These are phyloP conservation scores for Curvularia lunata DNA, from an alignment of 2,329 filamentous ascomycete genomes.

Conservation along the genomic window DNA sequence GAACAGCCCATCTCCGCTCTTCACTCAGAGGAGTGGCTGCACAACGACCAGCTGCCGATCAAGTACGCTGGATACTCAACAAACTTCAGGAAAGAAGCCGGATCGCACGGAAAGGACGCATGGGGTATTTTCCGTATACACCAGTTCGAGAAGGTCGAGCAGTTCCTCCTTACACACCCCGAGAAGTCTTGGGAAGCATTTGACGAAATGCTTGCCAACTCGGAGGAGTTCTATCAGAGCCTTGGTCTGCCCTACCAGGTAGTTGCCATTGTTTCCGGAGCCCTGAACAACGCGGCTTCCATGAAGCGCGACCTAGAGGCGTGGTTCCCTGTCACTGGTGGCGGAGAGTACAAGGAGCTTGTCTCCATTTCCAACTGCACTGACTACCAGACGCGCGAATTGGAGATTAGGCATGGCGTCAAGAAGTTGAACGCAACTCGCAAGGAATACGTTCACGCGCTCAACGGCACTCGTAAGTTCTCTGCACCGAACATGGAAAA, in stretches of 20 bases:
- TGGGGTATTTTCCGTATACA: constrained; percentile 99
- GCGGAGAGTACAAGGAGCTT: constrained; percentile 97
- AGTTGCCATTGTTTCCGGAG: constrained; percentile 93
- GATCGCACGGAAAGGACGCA: constrained; percentile 87
- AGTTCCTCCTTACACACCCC: constrained; percentile 67
- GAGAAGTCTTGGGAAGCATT: constrained; percentile 89
- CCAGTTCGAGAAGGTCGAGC: constrained; percentile 78
- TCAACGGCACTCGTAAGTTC: constrained; percentile 71
- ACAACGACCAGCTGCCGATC: constrained; percentile 80
- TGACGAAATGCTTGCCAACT: constrained; percentile 87
- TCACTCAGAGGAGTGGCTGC: constrained; percentile 91
- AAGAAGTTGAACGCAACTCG: constrained; percentile 76
- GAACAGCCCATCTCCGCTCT: constrained; percentile 95
- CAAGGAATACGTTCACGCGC: constrained; percentile 93
- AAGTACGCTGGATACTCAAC: constrained; percentile 89
- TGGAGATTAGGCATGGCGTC: constrained; percentile 89
- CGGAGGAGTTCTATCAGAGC: constrained; percentile 94
- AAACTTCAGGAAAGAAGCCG: constrained; percentile 95
- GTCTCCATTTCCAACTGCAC: constrained; percentile 98
- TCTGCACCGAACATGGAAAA: neutral
- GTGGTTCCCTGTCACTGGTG: constrained; percentile 62
- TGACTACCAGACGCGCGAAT: constrained; percentile 91
- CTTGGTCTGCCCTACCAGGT: constrained; percentile 89
- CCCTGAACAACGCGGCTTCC: constrained; percentile 57
- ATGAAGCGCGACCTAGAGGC: constrained; percentile 98